Conservation (phyloP, 768 basidiomycete genomes). For the Boletus fagicola region DNA sequence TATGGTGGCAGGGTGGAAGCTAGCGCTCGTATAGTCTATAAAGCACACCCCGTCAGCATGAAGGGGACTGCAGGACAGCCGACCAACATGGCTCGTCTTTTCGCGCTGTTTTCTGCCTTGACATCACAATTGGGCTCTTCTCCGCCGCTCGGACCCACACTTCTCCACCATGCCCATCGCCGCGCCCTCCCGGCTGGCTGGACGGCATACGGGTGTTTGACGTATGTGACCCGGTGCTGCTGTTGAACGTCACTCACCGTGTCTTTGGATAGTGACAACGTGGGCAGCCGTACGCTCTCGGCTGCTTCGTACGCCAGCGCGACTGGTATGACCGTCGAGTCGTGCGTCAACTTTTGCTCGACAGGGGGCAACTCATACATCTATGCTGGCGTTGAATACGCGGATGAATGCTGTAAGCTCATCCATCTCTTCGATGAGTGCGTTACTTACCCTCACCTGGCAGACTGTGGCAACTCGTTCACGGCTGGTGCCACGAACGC, state of each 20-base stretch:
- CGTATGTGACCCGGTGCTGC: conserved; percentile 37
- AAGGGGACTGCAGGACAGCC: background rate
- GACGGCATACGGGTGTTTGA: conserved; percentile 60
- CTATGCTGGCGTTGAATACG: conserved; percentile 72
- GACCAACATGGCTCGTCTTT: conserved; percentile 10
- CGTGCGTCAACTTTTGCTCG: conserved; percentile 45
- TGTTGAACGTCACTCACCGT: conserved; percentile 10
- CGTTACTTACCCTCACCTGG: background rate
- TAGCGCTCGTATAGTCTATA: conserved; percentile 15
- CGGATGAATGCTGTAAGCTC: conserved; percentile 58
- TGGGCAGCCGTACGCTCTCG: conserved; percentile 56
- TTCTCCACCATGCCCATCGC: conserved; percentile 6
- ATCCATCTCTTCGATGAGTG: background rate
- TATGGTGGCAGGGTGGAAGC: background rate
- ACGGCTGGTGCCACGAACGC: conserved; percentile 45
- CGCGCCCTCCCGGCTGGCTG: conserved; percentile 50
- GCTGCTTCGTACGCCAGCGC: conserved; percentile 45
- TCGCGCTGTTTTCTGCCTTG: background rate
- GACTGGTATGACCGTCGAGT: conserved; percentile 60
- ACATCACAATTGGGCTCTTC: conserved; percentile 8
- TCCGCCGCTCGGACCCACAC: background rate
- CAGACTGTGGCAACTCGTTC: conserved; percentile 65
- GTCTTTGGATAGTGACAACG: conserved; percentile 47
- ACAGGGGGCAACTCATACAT: conserved; percentile 40
- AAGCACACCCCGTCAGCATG: conserved; percentile 1